These are phyloP conservation scores for Acer saccharum DNA, from an alignment of 345 rosid species.

Conservation along the genomic window DNA sequence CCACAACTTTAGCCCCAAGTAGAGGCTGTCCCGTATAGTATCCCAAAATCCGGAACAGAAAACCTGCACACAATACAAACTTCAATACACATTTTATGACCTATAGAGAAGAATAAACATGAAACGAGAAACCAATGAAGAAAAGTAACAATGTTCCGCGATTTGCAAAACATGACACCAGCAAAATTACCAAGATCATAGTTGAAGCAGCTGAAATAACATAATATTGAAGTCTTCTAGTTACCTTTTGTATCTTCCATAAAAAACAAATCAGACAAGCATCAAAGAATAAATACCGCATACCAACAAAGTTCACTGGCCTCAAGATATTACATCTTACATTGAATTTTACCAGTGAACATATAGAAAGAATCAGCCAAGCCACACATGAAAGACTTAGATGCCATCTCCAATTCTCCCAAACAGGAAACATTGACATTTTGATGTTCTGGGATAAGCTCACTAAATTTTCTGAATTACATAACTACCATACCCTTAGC, in stretches of 20 bases:
- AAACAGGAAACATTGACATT: not conserved
- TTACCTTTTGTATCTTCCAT: not conserved
- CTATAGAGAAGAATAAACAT: not conserved
- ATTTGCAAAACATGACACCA: not conserved
- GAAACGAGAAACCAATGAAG: not conserved
- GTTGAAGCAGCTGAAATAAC: not conserved
- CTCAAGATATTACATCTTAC: not conserved
- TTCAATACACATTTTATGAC: constrained; percentile 10
- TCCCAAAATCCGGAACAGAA: constrained; percentile 83
- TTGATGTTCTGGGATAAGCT: not conserved
- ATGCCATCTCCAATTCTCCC: not conserved
- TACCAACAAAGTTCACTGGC: not conserved
- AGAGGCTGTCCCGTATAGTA: constrained; percentile 89
- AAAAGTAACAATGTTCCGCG: not conserved
- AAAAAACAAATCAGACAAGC: not conserved
- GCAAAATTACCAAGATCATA: not conserved
- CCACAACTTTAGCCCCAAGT: constrained; percentile 97
- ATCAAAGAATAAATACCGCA: not conserved
- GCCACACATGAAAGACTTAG: not conserved
- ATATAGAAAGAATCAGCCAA: not conserved
- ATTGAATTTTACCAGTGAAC: not conserved
- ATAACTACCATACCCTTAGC: no score
- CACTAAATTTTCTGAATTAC: not conserved
- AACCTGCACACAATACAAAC: constrained; percentile 44
- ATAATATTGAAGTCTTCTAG: not conserved